Conservation (phyloP, 768 basidiomycete genomes). For the Lactifluus piperatus region DNA sequence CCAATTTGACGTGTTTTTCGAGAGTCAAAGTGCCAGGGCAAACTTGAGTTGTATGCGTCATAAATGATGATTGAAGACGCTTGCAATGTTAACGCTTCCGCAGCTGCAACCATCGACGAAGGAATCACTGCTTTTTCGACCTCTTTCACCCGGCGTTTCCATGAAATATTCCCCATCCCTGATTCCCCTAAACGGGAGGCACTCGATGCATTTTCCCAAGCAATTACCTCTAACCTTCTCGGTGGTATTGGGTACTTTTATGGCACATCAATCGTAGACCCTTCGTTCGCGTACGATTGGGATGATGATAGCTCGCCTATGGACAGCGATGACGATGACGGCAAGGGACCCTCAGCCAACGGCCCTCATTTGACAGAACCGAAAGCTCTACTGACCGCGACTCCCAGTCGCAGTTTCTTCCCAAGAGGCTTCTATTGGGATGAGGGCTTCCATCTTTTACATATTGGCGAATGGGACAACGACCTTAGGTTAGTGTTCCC, state of each 20-base stretch:
- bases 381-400: slow-evolving; percentile 75
- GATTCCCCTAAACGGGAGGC: slow-evolving; percentile 40
- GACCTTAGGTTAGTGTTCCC: slow-evolving; percentile 52
- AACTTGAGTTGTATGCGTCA: slow-evolving; percentile 49
- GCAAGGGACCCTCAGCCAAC: slow-evolving; percentile 32
- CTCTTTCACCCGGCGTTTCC: slow-evolving; percentile 61
- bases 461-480: slow-evolving; percentile 90
- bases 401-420: slow-evolving; percentile 95
- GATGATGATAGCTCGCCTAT: slow-evolving; percentile 52
- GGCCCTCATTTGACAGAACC: slow-evolving; percentile 70
- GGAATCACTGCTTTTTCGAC: slow-evolving; percentile 59
- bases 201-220: slow-evolving; percentile 71
- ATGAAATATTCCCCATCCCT: slow-evolving; percentile 58
- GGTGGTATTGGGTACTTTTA: slow-evolving; percentile 96
- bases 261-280: slow-evolving; percentile 80
- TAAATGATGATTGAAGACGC: neutral
- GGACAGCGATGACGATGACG: slow-evolving; percentile 37
- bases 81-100: neutral
- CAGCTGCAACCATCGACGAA: slow-evolving; percentile 57
- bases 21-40: slow-evolving; percentile 60
- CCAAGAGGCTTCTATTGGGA: slow-evolving; percentile 99
- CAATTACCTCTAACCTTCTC: slow-evolving; percentile 82
- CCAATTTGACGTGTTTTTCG: slow-evolving; percentile 84
- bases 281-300: slow-evolving; percentile 83
- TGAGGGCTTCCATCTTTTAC: slow-evolving; percentile 90